phyloP scores from a whole-genome alignment of 331 rosid species.

The Quercus phellos region DNA sequence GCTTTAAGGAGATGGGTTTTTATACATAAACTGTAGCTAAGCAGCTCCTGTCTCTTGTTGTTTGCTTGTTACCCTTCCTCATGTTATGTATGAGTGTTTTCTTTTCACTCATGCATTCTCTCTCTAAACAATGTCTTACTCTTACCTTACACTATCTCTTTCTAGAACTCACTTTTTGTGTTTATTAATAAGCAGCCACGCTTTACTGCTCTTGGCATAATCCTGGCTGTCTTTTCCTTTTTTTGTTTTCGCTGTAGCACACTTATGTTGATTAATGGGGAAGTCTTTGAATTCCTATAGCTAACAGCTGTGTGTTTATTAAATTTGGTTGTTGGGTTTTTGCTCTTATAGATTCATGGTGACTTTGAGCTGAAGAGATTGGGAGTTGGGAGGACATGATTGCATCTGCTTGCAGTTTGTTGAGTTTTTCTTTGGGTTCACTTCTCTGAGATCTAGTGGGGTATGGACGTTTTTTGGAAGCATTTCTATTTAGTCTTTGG shows the following conservation, averaged over 20 bases:
- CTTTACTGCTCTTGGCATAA: constrained; percentile 28
- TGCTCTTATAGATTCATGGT: constrained; percentile 5
- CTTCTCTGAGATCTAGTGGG: constrained; percentile 62
- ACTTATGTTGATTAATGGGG: constrained; percentile 11
- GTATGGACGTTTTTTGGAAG: constrained; percentile 30
- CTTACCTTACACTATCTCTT: background rate
- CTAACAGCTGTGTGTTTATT: constrained; percentile 12
- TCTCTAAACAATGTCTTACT: constrained; percentile 16
- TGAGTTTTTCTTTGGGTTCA: constrained; percentile 40
- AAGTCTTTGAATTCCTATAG: background rate
- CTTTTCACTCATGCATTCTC: constrained; percentile 31
- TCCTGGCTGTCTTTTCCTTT: constrained; percentile 14
- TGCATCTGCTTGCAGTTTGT: constrained; percentile 24
- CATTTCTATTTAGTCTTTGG: background rate
- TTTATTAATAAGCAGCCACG: constrained; percentile 1
- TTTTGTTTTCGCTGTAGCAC: background rate
- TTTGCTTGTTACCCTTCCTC: background rate
- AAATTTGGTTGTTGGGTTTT: constrained; percentile 10
- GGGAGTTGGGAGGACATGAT: constrained; percentile 39
- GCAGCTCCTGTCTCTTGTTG: constrained; percentile 37
- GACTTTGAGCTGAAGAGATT: constrained; percentile 32
- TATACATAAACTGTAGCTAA: constrained; percentile 32
- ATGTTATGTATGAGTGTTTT: background rate
- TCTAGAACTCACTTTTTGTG: constrained; percentile 25
- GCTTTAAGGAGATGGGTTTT: constrained; percentile 26